These are phyloP conservation scores for Chenopodium quinoa DNA, from an alignment of 148 eudicot genomes.

Conservation along the genomic window DNA sequence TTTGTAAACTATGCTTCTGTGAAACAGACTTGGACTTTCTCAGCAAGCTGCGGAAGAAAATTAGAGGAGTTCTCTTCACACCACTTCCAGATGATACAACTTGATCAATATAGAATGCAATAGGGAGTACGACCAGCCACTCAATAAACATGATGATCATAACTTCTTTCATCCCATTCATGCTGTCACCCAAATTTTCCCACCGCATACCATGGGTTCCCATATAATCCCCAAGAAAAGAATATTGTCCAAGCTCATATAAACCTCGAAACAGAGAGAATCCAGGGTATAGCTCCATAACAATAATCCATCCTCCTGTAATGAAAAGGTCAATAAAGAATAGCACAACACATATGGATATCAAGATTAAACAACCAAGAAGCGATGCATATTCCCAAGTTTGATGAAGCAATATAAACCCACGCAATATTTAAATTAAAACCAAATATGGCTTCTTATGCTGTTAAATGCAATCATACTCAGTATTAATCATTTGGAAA, in stretches of 20 bases:
- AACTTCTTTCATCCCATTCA: constrained; percentile 71
- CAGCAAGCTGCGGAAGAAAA: constrained; percentile 41
- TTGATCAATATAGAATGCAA: constrained; percentile 74
- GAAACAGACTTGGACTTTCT: constrained; percentile 45
- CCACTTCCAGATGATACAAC: constrained; percentile 70
- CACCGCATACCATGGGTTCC: constrained; percentile 83
- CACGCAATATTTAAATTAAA: not conserved
- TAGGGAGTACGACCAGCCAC: constrained; percentile 67
- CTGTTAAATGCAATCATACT: not conserved
- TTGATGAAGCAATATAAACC: not conserved
- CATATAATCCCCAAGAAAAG: constrained; percentile 50
- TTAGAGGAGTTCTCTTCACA: constrained; percentile 50
- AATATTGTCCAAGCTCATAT: constrained; percentile 69
- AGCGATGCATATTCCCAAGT: not conserved
- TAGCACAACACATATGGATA: not conserved
- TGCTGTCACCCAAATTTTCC: constrained; percentile 56
- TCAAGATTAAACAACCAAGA: not conserved
- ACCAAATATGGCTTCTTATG: not conserved
- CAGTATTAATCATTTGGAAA: too few species aligned
- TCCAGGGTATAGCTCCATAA: constrained; percentile 90
- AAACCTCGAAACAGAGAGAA: constrained; percentile 79
- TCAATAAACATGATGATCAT: constrained; percentile 73
- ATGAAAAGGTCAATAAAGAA: not conserved
- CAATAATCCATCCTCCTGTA: constrained; percentile 66
- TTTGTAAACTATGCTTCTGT: constrained; percentile 46